Conservation (phyloP, 192 early-diverging fungal species). For the Entomortierella lignicola region DNA sequence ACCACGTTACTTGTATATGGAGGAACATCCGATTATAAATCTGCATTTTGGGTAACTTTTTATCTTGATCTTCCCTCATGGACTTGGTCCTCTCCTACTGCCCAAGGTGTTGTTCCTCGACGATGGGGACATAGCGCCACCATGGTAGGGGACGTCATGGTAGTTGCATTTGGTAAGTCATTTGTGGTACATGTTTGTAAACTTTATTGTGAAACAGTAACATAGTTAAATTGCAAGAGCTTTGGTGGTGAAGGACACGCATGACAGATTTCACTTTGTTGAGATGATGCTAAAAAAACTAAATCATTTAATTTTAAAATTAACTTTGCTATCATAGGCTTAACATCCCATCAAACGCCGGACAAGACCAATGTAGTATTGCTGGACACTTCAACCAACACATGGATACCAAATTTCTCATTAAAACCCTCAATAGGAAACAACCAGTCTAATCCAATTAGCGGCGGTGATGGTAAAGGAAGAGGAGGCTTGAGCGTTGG, state of each 20-base stretch:
- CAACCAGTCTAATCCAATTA: slow-evolving; percentile 10
- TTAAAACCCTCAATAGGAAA: no score
- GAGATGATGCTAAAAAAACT: neutral
- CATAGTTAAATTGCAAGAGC: no score
- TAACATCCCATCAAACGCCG: slow-evolving; percentile 9
- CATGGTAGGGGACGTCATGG: slow-evolving; percentile 37
- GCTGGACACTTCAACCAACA: slow-evolving; percentile 39
- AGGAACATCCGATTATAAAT: slow-evolving; percentile 24
- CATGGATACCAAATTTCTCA: slow-evolving; percentile 19
- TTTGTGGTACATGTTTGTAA: neutral
- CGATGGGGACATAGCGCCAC: slow-evolving; percentile 45
- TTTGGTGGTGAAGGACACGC: no score
- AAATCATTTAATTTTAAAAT: neutral
- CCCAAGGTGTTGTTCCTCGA: slow-evolving; percentile 13
- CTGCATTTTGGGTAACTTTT: slow-evolving; percentile 23
- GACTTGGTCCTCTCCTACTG: slow-evolving; percentile 31
- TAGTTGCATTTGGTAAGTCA: slow-evolving; percentile 42
- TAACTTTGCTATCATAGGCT: slow-evolving; percentile 3
- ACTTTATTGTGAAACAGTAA: neutral
- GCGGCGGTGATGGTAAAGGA: neutral
- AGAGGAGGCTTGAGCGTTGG: neutral
- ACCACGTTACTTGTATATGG: slow-evolving; percentile 35
- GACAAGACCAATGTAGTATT: slow-evolving; percentile 14
- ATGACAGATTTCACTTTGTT: neutral
- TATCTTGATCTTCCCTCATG: slow-evolving; percentile 31